These are phyloP conservation scores for Rhizophlyctis rosea DNA, from an alignment of 192 early-diverging fungal genomes.

Conservation along the genomic window DNA sequence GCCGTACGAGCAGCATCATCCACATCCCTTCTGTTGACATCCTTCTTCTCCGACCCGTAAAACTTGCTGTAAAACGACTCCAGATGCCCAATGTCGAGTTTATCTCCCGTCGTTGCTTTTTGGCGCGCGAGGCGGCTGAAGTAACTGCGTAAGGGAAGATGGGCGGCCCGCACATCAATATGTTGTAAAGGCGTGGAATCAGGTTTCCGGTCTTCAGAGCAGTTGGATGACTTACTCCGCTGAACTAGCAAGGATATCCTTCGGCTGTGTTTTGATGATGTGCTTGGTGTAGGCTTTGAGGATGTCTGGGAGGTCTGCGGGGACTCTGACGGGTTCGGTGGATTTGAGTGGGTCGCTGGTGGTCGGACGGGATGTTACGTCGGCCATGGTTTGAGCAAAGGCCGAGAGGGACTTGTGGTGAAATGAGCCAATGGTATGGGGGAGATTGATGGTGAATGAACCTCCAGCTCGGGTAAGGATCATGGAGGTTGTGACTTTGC, in stretches of 20 bases:
- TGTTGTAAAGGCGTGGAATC: too few species aligned
- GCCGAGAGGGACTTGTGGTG: too few species aligned
- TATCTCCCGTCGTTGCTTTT: slow-evolving; percentile 15
- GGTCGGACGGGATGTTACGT: too few species aligned
- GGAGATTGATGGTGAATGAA: too few species aligned
- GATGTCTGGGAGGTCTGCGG: slow-evolving; percentile 52
- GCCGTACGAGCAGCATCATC: slow-evolving; percentile 32
- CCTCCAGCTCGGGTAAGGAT: too few species aligned
- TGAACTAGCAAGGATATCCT: slow-evolving; percentile 40
- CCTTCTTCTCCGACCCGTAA: slow-evolving; percentile 4
- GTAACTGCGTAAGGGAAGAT: slow-evolving; percentile 39
- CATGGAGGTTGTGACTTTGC: too few species aligned
- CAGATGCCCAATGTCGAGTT: slow-evolving; percentile 37
- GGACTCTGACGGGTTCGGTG: slow-evolving; percentile 53
- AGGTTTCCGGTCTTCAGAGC: too few species aligned
- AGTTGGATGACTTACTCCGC: slow-evolving; percentile 44
- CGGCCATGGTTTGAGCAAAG: too few species aligned
- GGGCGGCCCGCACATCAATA: too few species aligned
- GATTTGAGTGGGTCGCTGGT: slow-evolving; percentile 46
- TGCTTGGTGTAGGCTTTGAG: slow-evolving; percentile 53
- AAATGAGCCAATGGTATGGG: too few species aligned
- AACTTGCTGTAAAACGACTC: slow-evolving; percentile 43
- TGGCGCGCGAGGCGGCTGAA: slow-evolving; percentile 41
- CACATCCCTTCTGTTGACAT: slow-evolving; percentile 22
- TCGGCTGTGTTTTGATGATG: slow-evolving; percentile 46